These are phyloP conservation scores for Metschnikowia sp. DNA, from an alignment of 805 yeast genomes.

Conservation along the genomic window DNA sequence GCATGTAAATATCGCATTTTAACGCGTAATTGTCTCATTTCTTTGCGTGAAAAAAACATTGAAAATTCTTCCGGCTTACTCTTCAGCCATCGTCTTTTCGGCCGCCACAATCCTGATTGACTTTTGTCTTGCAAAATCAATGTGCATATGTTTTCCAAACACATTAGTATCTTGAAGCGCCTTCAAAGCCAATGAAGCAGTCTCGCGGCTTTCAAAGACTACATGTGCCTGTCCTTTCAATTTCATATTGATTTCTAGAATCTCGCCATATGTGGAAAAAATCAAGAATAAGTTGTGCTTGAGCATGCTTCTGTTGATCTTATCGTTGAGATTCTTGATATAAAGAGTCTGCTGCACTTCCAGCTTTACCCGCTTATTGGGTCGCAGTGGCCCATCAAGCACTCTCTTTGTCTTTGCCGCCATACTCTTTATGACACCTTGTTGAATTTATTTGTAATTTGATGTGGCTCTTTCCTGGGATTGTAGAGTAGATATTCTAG, in stretches of 20 bases:
- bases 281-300: conserved; percentile 55
- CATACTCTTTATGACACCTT: background rate
- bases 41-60: background rate
- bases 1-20: background rate
- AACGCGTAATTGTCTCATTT: background rate
- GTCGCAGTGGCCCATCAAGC: conserved; percentile 1
- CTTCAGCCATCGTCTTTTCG: conserved; percentile 12
- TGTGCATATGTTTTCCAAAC: conserved; percentile 45
- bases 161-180: conserved; percentile 45
- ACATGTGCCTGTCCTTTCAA: conserved; percentile 70
- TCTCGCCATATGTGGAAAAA: conserved; percentile 64
- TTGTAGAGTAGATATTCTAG: too few relatives aligned
- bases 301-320: conserved; percentile 42
- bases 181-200: conserved; percentile 50
- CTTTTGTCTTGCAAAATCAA: conserved; percentile 37
- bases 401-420: conserved; percentile 2
- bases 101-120: conserved; percentile 23
- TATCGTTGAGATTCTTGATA: conserved; percentile 56
- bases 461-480: too few relatives aligned
- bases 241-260: conserved; percentile 49
- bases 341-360: conserved; percentile 48
- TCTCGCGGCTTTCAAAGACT: conserved; percentile 44
- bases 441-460: too few relatives aligned
- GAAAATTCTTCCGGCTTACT: background rate
- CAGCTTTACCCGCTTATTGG: conserved; percentile 12